Base-by-base conservation (phyloP, 2,329 filamentous ascomycete species). In the Xylariaceae sp. region DNA sequence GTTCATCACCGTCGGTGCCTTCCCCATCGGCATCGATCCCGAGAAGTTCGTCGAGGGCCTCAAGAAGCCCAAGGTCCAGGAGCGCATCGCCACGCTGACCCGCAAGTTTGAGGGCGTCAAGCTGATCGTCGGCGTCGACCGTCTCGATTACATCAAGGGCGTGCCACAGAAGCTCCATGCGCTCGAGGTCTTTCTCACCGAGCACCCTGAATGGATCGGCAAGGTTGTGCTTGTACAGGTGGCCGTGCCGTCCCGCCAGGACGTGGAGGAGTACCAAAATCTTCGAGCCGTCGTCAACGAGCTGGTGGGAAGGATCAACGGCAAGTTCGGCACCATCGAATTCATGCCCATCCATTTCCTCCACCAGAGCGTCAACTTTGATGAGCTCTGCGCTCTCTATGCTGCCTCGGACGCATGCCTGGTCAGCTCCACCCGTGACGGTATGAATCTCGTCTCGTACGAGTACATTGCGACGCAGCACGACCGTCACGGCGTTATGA, bases 321-420 rank as follows among this genome's bases (percentile, higher is more conserved):
- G 92, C 53, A 88, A 85, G 56, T 96, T 95, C 53, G 89, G 90
- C 57, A 95, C 89, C 19, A 83, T 96, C 52, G 90, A 96, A 60
- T 96, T 95, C 65, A 95, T 94, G 83, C 92, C 92, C 1, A 96
- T 98, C 49, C 92, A 96, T 62, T 96, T 95, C 67, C 80, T 96
- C 52, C 92, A 96, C 66, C 93, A 95, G 64, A 94, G 86, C 4
- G 88, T 96, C 53, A 79, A 79, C 31, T 95, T 96, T 49, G 88
- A 95, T 48, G 92, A 96, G 63, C 77, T 98, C 22, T 89, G 93
- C 31, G 89, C 89, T 1, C 74, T 96, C 7, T 96, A 96, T 56
- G 85, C 87, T 12, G 82, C 93, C 15, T 92, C 87, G 3, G 92
- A 95, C 55, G 85, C 87, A 28, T 94, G 89, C 56, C 75, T 96